Base-by-base conservation (phyloP, 495 filamentous ascomycete genomes). In the Hypoxylon rickii region DNA sequence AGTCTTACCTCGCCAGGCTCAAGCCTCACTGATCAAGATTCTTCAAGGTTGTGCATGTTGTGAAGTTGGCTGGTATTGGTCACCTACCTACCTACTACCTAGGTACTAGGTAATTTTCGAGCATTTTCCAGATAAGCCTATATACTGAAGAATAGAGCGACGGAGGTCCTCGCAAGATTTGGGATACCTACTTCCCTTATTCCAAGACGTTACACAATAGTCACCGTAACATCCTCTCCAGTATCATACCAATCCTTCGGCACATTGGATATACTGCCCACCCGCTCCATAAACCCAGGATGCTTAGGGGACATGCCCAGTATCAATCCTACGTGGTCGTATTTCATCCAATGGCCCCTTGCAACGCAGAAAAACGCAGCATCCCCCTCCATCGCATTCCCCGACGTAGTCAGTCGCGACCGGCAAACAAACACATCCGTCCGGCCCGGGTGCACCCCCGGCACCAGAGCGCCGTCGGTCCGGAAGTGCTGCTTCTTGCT, bases 331-430 rank as follows among this genome's bases (percentile, higher is more conserved):
- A 55, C 36, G 15, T 61, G 51, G 24, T 51, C 40, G 5, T 22
- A 45, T 13, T 37, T 46, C 33, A 51, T 34, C 58, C 45, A 51
- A n/a, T 12, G 34, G 3, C 34, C 32, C 36, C 32, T 61, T 11
- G 46, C 40, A 17, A 55, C 26, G 16, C 41, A 55, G 58, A 61
- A 44, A 43, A 61, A 50, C 2, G 40, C 45, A 0, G 57, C 57
- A 19, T n/a, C 22, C 10, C 49, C 50, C 39, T 60, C 49, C 18
- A 60, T 32, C 40, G 44, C 38, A 12, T 26, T 49, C 8, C 56
- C 56, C 3, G 44, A 53, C 39, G 21, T 43, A 10, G 44, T 50
- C 4, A 36, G 31, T 13, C 56, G 44, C 17, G 56, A 49, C 12
- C 56, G 49, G 3, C 44, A 43, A n/a, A 44, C 56, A 13, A 44